A percentile compares a stretch with the other conserved stretches of the same genome.
phyloP scores from a whole-genome alignment of 2,329 filamentous ascomycete genomes.

The Pseudocercospora vitis region DNA sequence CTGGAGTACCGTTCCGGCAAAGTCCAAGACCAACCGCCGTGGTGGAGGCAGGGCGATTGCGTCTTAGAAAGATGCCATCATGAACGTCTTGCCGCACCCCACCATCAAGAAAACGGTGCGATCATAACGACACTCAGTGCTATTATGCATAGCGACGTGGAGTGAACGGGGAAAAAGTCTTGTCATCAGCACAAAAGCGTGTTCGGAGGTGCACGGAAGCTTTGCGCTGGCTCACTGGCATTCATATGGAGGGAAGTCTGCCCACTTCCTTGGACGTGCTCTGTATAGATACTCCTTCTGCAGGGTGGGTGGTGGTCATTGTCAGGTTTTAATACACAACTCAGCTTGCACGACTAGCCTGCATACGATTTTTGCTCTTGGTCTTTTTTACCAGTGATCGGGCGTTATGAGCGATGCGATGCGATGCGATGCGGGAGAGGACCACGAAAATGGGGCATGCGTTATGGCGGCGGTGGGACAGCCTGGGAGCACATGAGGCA shows the following conservation, averaged over 20 bases:
- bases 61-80: constrained; percentile 39
- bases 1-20: constrained; percentile 54
- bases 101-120: background rate
- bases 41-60: constrained; percentile 49
- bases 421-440: too few relatives aligned
- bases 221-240: background rate
- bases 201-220: background rate
- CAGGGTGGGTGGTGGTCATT: constrained; percentile 3
- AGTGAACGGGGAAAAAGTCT: constrained; percentile 2
- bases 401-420: constrained; percentile 9
- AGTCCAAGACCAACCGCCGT: constrained; percentile 48
- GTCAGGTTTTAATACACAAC: constrained; percentile 8
- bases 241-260: background rate
- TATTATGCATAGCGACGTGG: constrained; percentile 7
- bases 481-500: constrained; percentile 1
- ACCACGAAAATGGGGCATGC: background rate
- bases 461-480: too few relatives aligned
- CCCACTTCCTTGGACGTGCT: constrained; percentile 1
- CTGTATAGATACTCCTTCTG: constrained; percentile 9
- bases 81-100: constrained; percentile 3
- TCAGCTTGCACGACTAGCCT: constrained; percentile 5
- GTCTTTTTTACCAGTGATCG: background rate
- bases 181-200: background rate
- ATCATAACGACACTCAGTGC: background rate
- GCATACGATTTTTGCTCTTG: constrained; percentile 11